phyloP scores from a whole-genome alignment of 768 basidiomycete genomes.

The Chalciporus piperatus region DNA sequence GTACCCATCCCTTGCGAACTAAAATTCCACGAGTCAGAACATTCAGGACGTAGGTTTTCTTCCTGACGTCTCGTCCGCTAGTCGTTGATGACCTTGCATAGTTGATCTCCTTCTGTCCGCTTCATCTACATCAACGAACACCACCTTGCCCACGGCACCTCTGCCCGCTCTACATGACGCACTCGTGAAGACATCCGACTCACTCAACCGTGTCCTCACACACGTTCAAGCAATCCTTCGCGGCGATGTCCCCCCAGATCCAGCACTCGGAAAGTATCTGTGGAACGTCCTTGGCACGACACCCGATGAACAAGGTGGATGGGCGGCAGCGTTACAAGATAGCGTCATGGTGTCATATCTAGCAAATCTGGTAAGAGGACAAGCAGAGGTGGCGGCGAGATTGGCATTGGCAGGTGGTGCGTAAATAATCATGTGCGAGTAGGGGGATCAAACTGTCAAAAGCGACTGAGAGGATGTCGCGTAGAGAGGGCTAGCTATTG shows the following conservation, averaged over 20 bases:
- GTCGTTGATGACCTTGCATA: slow-evolving; percentile 30
- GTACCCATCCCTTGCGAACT: slow-evolving; percentile 88
- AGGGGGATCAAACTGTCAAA: slow-evolving; percentile 5
- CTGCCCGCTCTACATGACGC: slow-evolving; percentile 50
- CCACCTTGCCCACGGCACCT: slow-evolving; percentile 50
- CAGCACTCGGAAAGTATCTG: slow-evolving; percentile 85
- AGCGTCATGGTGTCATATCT: slow-evolving; percentile 94
- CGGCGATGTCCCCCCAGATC: slow-evolving; percentile 77
- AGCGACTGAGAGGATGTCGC: not conserved
- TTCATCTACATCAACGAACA: slow-evolving; percentile 34
- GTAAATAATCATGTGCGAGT: slow-evolving; percentile 14
- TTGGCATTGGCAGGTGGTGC: slow-evolving; percentile 64
- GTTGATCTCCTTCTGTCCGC: slow-evolving; percentile 77
- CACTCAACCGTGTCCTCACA: slow-evolving; percentile 81
- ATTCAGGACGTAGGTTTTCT: slow-evolving; percentile 70
- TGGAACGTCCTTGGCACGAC: slow-evolving; percentile 82
- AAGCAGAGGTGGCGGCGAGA: slow-evolving; percentile 88
- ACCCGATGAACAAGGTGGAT: slow-evolving; percentile 69
- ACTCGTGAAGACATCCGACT: slow-evolving; percentile 62
- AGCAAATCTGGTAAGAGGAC: slow-evolving; percentile 88
- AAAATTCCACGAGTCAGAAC: slow-evolving; percentile 78
- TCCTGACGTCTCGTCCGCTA: not conserved
- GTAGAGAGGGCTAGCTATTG: slow-evolving; percentile 58
- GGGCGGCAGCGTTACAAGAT: slow-evolving; percentile 82
- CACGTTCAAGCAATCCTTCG: slow-evolving; percentile 81